Evolutionary conservation across 345 rosid species (phyloP), one percentile per base, ranked within the genome.

Genomic region (Balakata baccata): DNA sequence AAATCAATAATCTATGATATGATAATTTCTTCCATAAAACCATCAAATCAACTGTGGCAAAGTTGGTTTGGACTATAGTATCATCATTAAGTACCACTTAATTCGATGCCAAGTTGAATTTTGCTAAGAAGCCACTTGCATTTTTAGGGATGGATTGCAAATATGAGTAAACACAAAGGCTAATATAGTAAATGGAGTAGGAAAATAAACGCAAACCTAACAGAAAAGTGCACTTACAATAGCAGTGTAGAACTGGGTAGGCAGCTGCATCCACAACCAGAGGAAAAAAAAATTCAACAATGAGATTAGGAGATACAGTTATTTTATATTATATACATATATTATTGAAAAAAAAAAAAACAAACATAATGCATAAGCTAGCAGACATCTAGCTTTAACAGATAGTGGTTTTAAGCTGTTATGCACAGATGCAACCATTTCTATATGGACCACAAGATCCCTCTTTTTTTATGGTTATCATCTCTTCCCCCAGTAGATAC

Each of bases 201-300:
- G 14, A 18, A 51, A 22, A 38, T 1, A 54, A 20, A 25, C 18
- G 56, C n/a, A 64, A 43, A 45, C 16, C 11, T 38, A 9, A 66
- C 41, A 45, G 50, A 3, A 5, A 68, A 67, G 20, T 58, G 38
- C 54, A 67, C 77, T 81, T 87, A 95, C 98, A 86, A 92, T 82
- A 66, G 99, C 99, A 29, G 99, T 90, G 90, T 89, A 95, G 81
- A 73, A 79, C 81, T 95, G 99, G 69, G 99, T 95, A 49, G 99
- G 99, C 80, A 94, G 72, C 98, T 94, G 96, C 93, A 83, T 54
- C 74, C 71, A 79, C 39, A 68, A 6, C 23, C 65, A 46, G 39
- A 23, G 2, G 50, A 68, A 66, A 81, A 57, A 68, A 78, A 64
- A 37, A 72, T 72, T n/a, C 17, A 68, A 59, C 8, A 20, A 76